Evolutionary conservation across 2,329 filamentous ascomycete species (phyloP), one percentile per base, ranked within the genome.

Genomic region (Colletotrichum costaricense): DNA sequence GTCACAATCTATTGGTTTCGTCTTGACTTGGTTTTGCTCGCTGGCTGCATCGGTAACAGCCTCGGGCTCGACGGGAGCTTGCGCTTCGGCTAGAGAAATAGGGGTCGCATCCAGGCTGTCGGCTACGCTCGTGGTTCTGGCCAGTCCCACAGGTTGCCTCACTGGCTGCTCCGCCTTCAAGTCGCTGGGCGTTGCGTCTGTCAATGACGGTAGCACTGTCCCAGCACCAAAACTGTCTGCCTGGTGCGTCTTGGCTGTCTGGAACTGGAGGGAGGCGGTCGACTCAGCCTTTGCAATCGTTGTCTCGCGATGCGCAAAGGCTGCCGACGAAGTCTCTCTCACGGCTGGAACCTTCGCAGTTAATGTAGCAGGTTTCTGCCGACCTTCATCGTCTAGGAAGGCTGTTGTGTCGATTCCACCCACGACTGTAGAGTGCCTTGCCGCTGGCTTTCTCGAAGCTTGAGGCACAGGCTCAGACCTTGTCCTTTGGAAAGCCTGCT

Each of bases 171-270:
- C 63, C 5, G 81, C 81, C 77, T 88, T 87, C 5, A 87, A 78
- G 0, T 81, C 79, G 62, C 82, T 84, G 9, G 80, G 80, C 5
- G 82, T 84, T 12, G 81, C 77, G 56, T 88, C 85, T 1, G 82
- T 80, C 1, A 88, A 80, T 0, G 86, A 83, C 3, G 79, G 79
- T 6, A 78, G 67, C 19, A 77, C 79, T 7, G 77, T 77, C 6
- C 80, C 79, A 7, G 76, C 69, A 46, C 77, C 78, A 8, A 79
- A 74, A 52, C 75, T 76, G 33, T 81, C 78, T 33, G 65, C 72
- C 33, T 79, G 81, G 22, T 85, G 82, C 3, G 83, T 85, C n/a
- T 77, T 81, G 28, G 85, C 84, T 1, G 85, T 86, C 24, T 83
- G 79, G 59, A 85, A 87, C 28, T 83, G 82, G n/a, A 82, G 80